These are phyloP conservation scores for Pythium dissimile DNA, from an alignment of 352 stramenopile genomes.

Conservation along the genomic window DNA sequence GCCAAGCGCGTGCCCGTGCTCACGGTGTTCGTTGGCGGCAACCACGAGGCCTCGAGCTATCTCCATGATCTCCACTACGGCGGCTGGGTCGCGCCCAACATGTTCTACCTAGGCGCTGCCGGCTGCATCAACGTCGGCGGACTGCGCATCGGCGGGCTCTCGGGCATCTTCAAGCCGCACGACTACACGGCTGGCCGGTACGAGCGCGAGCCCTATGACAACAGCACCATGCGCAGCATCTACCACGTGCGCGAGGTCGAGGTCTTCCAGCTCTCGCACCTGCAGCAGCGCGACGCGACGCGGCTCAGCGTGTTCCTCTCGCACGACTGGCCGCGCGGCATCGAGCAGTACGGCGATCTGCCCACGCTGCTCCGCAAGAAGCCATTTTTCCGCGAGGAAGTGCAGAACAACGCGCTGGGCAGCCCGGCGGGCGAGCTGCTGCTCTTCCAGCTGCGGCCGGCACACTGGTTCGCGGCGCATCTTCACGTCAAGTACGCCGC, in stretches of 20 bases:
- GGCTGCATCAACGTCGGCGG: slow-evolving; percentile 91
- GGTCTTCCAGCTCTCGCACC: slow-evolving; percentile 91
- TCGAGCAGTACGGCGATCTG: slow-evolving; percentile 94
- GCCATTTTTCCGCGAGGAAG: slow-evolving; percentile 93
- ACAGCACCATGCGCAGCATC: slow-evolving; percentile 83
- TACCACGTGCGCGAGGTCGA: slow-evolving; percentile 86
- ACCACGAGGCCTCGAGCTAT: slow-evolving; percentile 98
- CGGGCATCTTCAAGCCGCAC: slow-evolving; percentile 96
- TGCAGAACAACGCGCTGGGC: slow-evolving; percentile 92
- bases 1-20: slow-evolving; percentile 90
- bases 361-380: slow-evolving; percentile 90
- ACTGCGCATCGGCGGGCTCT: slow-evolving; percentile 95
- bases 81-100: slow-evolving; percentile 98
- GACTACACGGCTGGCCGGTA: slow-evolving; percentile 91
- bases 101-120: slow-evolving; percentile 97
- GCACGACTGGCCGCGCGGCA: slow-evolving; percentile 98
- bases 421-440: slow-evolving; percentile 92
- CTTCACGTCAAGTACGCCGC: slow-evolving; percentile 98
- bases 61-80: slow-evolving; percentile 97
- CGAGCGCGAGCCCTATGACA: slow-evolving; percentile 76
- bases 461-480: slow-evolving; percentile 97
- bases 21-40: slow-evolving; percentile 98
- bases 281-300: slow-evolving; percentile 88
- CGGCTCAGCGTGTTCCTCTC: slow-evolving; percentile 93
- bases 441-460: slow-evolving; percentile 89